Conservation (phyloP, 371 early-diverging fungal genomes). For the Spiromyces aspiralis region DNA sequence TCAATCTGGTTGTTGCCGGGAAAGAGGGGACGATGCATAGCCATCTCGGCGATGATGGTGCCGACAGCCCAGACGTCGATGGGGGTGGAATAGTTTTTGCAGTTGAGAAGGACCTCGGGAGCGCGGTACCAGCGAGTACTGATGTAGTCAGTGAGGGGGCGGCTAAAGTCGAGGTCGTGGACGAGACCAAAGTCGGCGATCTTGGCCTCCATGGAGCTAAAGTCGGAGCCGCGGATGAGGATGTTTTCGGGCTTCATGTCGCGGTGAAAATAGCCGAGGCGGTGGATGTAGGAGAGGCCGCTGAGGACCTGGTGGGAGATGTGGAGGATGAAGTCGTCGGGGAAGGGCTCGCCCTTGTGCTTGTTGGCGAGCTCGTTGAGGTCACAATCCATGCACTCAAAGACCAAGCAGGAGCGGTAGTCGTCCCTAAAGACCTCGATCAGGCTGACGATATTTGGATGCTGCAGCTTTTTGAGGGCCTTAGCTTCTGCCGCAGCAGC, state of each 20-base stretch:
- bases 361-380: conserved; percentile 69
- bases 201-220: conserved; percentile 42
- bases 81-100: conserved; percentile 70
- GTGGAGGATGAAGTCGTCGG: conserved; percentile 38
- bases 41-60: conserved; percentile 77
- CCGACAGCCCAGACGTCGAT: conserved; percentile 98
- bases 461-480: conserved; percentile 65
- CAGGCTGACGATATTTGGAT: conserved; percentile 68
- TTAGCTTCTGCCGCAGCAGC: conserved; percentile 55
- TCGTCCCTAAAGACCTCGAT: conserved; percentile 64
- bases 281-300: conserved; percentile 78
- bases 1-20: conserved; percentile 87
- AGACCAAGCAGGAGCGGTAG: conserved; percentile 73
- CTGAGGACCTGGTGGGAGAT: conserved; percentile 63
- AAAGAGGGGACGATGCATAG: conserved; percentile 70
- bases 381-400: conserved; percentile 91
- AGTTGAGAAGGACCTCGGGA: conserved; percentile 87
- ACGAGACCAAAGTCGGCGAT: conserved; percentile 93
- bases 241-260: conserved; percentile 90
- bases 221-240: conserved; percentile 26
- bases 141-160: conserved; percentile 83
- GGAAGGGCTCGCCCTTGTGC: conserved; percentile 37
- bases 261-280: conserved; percentile 77
- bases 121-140: conserved; percentile 97
- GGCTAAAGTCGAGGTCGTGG: conserved; percentile 58